Conservation (phyloP, 176 grass and related monocot species). For the Lolium perenne region DNA sequence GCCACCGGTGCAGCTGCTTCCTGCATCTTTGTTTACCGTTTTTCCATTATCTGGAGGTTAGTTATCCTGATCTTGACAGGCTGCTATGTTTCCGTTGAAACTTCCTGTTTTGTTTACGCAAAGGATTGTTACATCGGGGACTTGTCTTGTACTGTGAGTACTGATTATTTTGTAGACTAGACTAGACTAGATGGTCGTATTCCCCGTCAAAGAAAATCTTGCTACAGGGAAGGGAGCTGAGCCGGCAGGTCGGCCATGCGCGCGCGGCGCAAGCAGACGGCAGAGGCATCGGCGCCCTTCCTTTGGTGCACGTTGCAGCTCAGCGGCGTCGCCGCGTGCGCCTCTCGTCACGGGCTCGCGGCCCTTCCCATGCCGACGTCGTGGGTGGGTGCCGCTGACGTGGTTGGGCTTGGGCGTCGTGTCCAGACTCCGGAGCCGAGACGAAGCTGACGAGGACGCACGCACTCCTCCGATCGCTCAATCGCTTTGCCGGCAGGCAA, state of each 20-base stretch:
- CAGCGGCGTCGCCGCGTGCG: constrained; percentile 1
- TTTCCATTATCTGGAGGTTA: neutral
- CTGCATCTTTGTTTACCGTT: neutral
- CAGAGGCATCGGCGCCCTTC: neutral
- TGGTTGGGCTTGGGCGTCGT: neutral
- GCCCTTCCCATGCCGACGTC: neutral
- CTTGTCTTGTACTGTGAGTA: neutral
- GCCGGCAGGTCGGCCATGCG: neutral
- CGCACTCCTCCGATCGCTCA: neutral
- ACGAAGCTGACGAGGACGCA: neutral
- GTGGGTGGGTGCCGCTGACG: neutral
- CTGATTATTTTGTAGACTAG: no score
- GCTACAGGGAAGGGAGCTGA: neutral
- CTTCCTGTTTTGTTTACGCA: neutral
- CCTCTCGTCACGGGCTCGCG: neutral
- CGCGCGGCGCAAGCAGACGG: neutral
- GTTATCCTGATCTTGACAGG: neutral
- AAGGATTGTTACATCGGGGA: neutral
- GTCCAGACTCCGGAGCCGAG: neutral
- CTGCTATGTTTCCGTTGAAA: neutral
- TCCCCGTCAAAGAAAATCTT: neutral
- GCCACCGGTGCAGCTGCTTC: neutral
- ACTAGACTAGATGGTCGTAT: neutral
- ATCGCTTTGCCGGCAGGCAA: neutral
- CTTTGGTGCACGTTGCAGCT: neutral